These are phyloP conservation scores for Forsythia viridissima DNA, from an alignment of 257 asterid species.

Conservation along the genomic window DNA sequence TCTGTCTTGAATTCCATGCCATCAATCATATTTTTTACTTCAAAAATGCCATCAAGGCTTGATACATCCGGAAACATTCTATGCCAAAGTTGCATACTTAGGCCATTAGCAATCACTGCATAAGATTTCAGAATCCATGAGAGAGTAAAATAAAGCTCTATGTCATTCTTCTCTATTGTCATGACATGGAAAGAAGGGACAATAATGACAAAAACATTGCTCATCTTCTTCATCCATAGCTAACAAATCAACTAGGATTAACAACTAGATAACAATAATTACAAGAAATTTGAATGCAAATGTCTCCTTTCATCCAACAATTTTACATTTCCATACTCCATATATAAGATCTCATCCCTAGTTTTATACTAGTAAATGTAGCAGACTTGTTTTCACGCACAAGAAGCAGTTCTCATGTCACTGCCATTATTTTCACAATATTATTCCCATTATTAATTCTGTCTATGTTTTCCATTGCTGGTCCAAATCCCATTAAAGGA, in stretches of 20 bases:
- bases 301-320: background rate
- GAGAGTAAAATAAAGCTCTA: background rate
- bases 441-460: background rate
- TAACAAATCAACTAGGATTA: background rate
- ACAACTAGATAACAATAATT: background rate
- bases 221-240: background rate
- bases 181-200: background rate
- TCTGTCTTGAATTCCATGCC: conserved; percentile 26
- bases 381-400: background rate
- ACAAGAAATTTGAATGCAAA: background rate
- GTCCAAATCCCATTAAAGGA: background rate
- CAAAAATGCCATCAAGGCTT: conserved; percentile 36
- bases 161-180: background rate
- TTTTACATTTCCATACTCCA: background rate
- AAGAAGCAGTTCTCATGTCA: background rate
- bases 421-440: background rate
- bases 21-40: conserved; percentile 26
- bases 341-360: background rate
- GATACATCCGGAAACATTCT: conserved; percentile 61
- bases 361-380: background rate
- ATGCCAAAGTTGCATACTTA: conserved; percentile 63
- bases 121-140: conserved; percentile 6
- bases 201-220: background rate
- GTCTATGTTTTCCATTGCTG: background rate
- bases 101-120: conserved; percentile 68